phyloP scores from a whole-genome alignment of 2,329 filamentous ascomycete species.

The Fusarium succisae region DNA sequence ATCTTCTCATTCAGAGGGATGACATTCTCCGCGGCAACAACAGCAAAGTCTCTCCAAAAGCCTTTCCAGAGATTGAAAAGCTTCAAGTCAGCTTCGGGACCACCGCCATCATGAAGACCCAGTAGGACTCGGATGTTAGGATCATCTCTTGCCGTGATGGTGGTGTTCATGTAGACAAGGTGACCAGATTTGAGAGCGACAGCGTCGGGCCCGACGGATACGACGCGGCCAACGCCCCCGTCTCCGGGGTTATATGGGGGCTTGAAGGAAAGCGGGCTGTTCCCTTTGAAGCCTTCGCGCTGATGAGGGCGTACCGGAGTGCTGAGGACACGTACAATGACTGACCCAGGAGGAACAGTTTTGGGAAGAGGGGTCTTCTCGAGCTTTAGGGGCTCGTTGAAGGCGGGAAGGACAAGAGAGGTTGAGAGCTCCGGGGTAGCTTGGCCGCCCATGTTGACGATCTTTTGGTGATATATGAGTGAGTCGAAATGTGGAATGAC shows the following conservation, averaged over 20 bases:
- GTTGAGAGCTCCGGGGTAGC: neutral
- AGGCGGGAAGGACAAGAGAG: conserved; percentile 14
- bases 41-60: conserved; percentile 19
- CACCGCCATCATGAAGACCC: conserved; percentile 19
- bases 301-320: conserved; percentile 25
- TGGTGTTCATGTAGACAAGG: conserved; percentile 27
- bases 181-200: conserved; percentile 12
- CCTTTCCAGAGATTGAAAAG: conserved; percentile 24
- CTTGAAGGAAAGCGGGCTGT: conserved; percentile 1
- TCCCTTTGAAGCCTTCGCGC: conserved; percentile 17
- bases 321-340: conserved; percentile 21
- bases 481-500: neutral
- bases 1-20: conserved; percentile 11
- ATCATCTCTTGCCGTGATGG: conserved; percentile 18
- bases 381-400: conserved; percentile 15
- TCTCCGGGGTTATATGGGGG: conserved; percentile 12
- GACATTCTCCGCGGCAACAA: conserved; percentile 10
- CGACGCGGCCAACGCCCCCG: neutral
- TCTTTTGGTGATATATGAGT: neutral
- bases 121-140: conserved; percentile 7
- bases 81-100: neutral
- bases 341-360: neutral
- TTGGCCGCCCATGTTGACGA: neutral
- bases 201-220: conserved; percentile 19
- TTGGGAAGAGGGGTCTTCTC: neutral